Percentiles rank a stretch among this genome's conserved stretches.
phyloP scores from a whole-genome alignment of 768 basidiomycete genomes.

The Hericium erinaceus region DNA sequence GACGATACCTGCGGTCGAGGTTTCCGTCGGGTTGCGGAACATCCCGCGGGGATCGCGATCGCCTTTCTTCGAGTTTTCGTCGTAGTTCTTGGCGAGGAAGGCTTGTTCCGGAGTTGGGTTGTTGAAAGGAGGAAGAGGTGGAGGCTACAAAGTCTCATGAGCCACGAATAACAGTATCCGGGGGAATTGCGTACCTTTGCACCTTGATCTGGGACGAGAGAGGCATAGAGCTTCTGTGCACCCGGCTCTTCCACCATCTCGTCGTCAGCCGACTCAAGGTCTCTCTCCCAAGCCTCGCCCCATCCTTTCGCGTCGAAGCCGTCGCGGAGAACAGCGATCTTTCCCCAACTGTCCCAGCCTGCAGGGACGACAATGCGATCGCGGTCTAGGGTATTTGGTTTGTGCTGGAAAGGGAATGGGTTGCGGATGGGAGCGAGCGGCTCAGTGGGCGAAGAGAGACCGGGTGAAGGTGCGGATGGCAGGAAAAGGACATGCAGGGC shows the following conservation, averaged over 20 bases:
- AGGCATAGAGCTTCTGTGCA: slow-evolving; percentile 57
- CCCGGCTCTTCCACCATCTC: slow-evolving; percentile 35
- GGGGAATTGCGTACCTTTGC: slow-evolving; percentile 43
- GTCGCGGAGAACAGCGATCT: slow-evolving; percentile 83
- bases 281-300: slow-evolving; percentile 75
- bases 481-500: slow-evolving; percentile 74
- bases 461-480: slow-evolving; percentile 51
- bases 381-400: slow-evolving; percentile 88
- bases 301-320: slow-evolving; percentile 79
- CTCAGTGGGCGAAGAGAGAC: slow-evolving; percentile 24
- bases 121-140: slow-evolving; percentile 66
- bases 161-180: not conserved
- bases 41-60: slow-evolving; percentile 84
- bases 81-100: slow-evolving; percentile 87
- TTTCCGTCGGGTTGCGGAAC: slow-evolving; percentile 71
- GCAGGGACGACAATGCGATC: slow-evolving; percentile 88
- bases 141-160: slow-evolving; percentile 31
- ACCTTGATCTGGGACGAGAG: slow-evolving; percentile 69
- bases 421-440: slow-evolving; percentile 50
- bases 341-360: slow-evolving; percentile 98
- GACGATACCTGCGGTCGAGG: slow-evolving; percentile 67
- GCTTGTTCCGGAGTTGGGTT: slow-evolving; percentile 80
- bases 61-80: slow-evolving; percentile 82
- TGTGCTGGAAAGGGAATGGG: slow-evolving; percentile 78
- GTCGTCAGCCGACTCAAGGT: slow-evolving; percentile 35